These are phyloP conservation scores for Calvatia gigantea DNA, from an alignment of 768 basidiomycete species.

Conservation along the genomic window DNA sequence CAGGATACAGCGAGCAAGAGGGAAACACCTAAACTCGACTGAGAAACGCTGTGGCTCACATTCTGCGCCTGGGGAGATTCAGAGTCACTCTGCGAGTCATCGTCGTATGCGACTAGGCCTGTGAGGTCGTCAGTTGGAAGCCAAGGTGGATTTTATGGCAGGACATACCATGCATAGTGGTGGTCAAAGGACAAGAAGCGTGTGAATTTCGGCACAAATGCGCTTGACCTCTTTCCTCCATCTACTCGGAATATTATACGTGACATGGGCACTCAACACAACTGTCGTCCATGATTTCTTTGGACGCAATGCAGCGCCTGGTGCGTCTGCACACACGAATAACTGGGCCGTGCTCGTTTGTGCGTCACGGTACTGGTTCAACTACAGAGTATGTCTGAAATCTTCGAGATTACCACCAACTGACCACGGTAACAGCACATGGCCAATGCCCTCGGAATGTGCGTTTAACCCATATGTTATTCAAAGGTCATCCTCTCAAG, in stretches of 20 bases:
- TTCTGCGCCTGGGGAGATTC: constrained; percentile 43
- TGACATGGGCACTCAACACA: constrained; percentile 26
- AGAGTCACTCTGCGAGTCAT: constrained; percentile 58
- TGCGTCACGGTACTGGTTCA: constrained; percentile 96
- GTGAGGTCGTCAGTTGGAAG: not conserved
- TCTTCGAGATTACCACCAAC: not conserved
- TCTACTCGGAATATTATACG: constrained; percentile 15
- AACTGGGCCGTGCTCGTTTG: constrained; percentile 99
- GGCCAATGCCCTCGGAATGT: constrained; percentile 98
- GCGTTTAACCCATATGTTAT: constrained; percentile 18
- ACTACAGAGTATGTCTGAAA: constrained; percentile 74
- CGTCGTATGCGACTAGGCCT: constrained; percentile 65
- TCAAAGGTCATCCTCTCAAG: not conserved
- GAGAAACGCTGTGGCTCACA: constrained; percentile 58
- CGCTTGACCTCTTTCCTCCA: constrained; percentile 7
- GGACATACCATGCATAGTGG: constrained; percentile 23
- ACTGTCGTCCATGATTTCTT: constrained; percentile 45
- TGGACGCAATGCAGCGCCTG: constrained; percentile 29
- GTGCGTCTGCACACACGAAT: constrained; percentile 70
- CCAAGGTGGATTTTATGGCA: not conserved
- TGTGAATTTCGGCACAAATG: constrained; percentile 8
- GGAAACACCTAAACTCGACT: constrained; percentile 46
- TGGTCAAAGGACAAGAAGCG: constrained; percentile 10
- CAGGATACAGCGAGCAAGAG: constrained; percentile 51
- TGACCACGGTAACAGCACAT: constrained; percentile 68